Evolutionary conservation across 306 rosid genomes (phyloP).

Genomic region (Cucurbita maxima): DNA sequence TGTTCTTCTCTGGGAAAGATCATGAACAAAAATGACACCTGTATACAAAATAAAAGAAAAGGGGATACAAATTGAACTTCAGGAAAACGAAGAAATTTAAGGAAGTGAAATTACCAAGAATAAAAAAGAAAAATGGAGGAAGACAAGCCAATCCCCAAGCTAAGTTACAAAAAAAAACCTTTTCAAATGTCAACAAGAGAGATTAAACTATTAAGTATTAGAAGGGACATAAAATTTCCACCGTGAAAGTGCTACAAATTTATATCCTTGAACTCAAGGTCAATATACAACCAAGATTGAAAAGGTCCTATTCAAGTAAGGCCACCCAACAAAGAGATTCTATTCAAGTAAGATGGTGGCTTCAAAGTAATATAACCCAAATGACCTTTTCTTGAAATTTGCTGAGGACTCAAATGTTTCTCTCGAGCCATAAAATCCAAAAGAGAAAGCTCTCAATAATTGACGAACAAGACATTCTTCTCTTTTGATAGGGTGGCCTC

Average conservation of each 20-base stretch:
- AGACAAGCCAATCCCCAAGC: background rate
- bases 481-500: background rate
- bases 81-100: background rate
- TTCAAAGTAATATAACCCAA: background rate
- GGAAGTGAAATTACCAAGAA: background rate
- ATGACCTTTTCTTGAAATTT: background rate
- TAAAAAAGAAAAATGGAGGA: background rate
- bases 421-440: background rate
- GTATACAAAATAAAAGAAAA: constrained; percentile 13
- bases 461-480: background rate
- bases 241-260: background rate
- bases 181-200: background rate
- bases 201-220: background rate
- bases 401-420: background rate
- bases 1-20: constrained; percentile 92
- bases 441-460: background rate
- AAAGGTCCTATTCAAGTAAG: too few species aligned
- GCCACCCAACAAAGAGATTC: too few species aligned
- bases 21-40: constrained; percentile 98
- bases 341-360: background rate
- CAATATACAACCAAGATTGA: too few species aligned
- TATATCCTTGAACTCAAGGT: background rate
- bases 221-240: background rate
- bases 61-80: background rate
- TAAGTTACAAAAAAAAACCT: background rate